Evolutionary conservation across 1,139 yeast genomes (phyloP), one percentile per base, ranked within the genome.

Genomic region (Geotrichum bryndzae): DNA sequence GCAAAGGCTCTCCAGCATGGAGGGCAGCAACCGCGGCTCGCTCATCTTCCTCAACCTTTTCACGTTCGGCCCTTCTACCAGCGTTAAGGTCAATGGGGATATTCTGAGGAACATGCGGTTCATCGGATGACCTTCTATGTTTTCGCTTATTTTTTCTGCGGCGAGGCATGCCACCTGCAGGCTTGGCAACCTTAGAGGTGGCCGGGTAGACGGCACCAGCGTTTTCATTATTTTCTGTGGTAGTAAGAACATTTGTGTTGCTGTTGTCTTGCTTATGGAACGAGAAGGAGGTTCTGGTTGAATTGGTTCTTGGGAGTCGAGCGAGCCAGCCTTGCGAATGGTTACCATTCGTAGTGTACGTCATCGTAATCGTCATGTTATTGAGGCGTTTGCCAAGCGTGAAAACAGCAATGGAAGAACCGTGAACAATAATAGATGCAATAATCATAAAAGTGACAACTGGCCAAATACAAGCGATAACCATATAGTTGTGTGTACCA

Each of bases 381-480:
- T 92, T 91, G 73, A 94, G 82, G 64, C 95, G 87, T 70, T 86
- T 88, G 59, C 98, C 98, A 59, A 94, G 80, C 3, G 95, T 86
- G 67, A 91, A 82, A 5, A 92, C 97, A 0, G 99, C 99, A 54
- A 94, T 96, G 0, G 97, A 91, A 0, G 98, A 92, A 15, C 99
- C 99, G 76, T 94, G 99, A 35, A 94, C 96, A 33, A 91, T 78
- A 69, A 94, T 94, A 1, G 97, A 91, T 0, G 96, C 83, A 11
- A 94, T 80, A 50, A 94, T 90, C 65, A 94, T 77, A 70, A 94
- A 94, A 53, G 94, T 86, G 0, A 88, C 90, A 8, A 90, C 81
- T 1, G 99, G 99, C 98, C 99, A 94, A 58, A 94, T 82, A 3
- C 84, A 76, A 1, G 89, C 85, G 57, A 94, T 82, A 53, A 91